phyloP scores from a whole-genome alignment of 2,329 filamentous ascomycete genomes.

The Phaeosphaeria sp. region DNA sequence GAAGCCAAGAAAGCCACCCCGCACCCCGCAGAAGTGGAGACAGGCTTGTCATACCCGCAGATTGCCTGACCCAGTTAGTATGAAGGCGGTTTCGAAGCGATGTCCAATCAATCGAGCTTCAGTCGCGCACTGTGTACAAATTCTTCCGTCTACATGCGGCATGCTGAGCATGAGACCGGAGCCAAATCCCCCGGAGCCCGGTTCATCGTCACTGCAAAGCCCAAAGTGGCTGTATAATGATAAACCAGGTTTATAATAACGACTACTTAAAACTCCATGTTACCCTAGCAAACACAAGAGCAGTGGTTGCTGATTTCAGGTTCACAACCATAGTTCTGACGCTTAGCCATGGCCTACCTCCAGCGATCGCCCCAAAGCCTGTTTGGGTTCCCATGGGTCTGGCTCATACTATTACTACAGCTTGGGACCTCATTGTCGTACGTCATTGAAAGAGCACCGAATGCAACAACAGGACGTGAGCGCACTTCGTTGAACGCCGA shows the following conservation, averaged over 20 bases:
- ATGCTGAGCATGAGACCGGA: background rate
- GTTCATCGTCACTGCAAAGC: background rate
- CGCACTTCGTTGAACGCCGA: conserved; percentile 44
- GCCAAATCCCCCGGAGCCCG: background rate
- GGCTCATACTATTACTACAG: conserved; percentile 13
- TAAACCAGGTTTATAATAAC: background rate
- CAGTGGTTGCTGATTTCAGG: background rate
- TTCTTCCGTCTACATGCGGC: conserved; percentile 9
- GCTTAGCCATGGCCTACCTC: background rate
- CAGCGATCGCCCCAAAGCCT: background rate
- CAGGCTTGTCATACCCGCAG: conserved; percentile 17
- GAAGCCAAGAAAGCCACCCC: conserved; percentile 29
- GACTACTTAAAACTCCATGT: background rate
- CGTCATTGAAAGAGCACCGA: conserved; percentile 6
- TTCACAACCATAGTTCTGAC: background rate
- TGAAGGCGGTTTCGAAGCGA: background rate
- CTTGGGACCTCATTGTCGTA: conserved; percentile 12
- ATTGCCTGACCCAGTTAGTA: conserved; percentile 8
- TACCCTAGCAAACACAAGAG: background rate
- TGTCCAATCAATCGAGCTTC: conserved; percentile 12
- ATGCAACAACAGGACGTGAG: conserved; percentile 20
- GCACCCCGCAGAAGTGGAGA: conserved; percentile 23
- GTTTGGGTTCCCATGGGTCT: conserved; percentile 9
- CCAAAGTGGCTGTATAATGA: background rate
- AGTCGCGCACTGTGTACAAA: conserved; percentile 6